Base-by-base conservation (phyloP, 345 rosid species). In the Populus deltoides region DNA sequence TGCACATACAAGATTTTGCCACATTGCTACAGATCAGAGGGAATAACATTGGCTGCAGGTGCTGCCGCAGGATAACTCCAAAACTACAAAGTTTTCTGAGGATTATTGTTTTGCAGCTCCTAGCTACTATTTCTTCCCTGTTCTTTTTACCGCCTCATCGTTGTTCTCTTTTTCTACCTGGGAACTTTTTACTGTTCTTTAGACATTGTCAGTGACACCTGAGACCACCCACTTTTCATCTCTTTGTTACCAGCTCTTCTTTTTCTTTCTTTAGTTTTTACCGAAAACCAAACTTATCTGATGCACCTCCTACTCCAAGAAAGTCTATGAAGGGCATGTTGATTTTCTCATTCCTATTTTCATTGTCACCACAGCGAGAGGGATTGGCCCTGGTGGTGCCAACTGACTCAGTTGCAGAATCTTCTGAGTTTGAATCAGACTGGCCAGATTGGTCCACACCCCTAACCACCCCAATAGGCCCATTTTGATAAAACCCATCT, bases 401-500 rank as follows among this genome's bases (percentile, higher is more conserved):
- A 62, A 83, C 83, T 18, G 92, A 86, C 79, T 84, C 89, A 27
- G 77, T 75, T 75, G 78, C 91, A 24, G 93, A 87, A 27, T 72
- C 85, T 75, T 88, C 90, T 27, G 90, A 87, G 82, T 83, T 87
- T 76, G 97, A 88, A 87, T 88, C 92, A 59, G 91, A 86, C 63
- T 73, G 82, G 17, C 66, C 82, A 24, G 77, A 78, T 65, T 78
- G 89, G 81, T 86, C 86, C 83, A 75, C 77, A 29, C 73, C 75
- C 49, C 2, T 57, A 75, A 74, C 79, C 61, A 77, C 77, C 70
- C 79, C 78, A 41, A 53, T 43, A 51, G 81, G 71, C 35, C 80
- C 81, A 49, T 62, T 76, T 25, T 80, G 73, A 66, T 68, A 69
- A 10, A 66, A 51, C 70, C 47, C 80, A 53, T 81, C 68, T 10